Conservation (phyloP, 2,329 filamentous ascomycete species). For the Colletotrichum musicola region DNA sequence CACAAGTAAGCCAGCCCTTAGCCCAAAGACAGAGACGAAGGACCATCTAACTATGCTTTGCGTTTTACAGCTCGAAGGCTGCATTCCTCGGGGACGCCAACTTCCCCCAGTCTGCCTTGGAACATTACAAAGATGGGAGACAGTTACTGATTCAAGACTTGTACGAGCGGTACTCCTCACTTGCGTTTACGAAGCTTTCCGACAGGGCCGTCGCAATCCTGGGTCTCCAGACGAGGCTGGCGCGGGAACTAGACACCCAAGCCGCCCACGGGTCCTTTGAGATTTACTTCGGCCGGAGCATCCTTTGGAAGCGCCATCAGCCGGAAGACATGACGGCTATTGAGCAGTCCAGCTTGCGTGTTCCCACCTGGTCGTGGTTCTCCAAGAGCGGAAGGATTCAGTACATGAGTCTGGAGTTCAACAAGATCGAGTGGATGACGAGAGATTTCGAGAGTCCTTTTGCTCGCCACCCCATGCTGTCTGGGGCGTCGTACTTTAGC, state of each 20-base stretch:
- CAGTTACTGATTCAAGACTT: slow-evolving; percentile 25
- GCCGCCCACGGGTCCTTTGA: slow-evolving; percentile 19
- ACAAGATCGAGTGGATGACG: slow-evolving; percentile 6
- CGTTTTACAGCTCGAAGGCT: slow-evolving; percentile 4
- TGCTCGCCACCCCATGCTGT: background rate
- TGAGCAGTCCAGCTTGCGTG: background rate
- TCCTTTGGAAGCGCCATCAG: slow-evolving; percentile 24
- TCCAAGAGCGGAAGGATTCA: slow-evolving; percentile 21
- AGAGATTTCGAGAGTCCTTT: slow-evolving; percentile 21
- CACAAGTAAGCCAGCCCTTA: slow-evolving; percentile 46
- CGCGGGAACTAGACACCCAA: slow-evolving; percentile 9
- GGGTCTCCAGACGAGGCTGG: slow-evolving; percentile 20
- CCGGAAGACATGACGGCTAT: slow-evolving; percentile 5
- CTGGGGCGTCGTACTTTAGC: background rate
- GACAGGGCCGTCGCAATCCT: slow-evolving; percentile 29
- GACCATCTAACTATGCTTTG: background rate
- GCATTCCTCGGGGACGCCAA: slow-evolving; percentile 31
- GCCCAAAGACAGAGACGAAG: background rate
- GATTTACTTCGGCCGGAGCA: slow-evolving; percentile 4
- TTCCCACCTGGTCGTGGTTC: slow-evolving; percentile 31
- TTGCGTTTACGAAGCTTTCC: slow-evolving; percentile 22
- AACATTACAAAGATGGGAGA: slow-evolving; percentile 17
- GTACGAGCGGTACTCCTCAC: slow-evolving; percentile 23
- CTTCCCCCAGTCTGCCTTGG: slow-evolving; percentile 19
- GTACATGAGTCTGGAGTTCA: slow-evolving; percentile 22